Evolutionary conservation across 2,329 filamentous ascomycete genomes (phyloP), one percentile per base, ranked within the genome.

Genomic region (Diplodia seriata): DNA sequence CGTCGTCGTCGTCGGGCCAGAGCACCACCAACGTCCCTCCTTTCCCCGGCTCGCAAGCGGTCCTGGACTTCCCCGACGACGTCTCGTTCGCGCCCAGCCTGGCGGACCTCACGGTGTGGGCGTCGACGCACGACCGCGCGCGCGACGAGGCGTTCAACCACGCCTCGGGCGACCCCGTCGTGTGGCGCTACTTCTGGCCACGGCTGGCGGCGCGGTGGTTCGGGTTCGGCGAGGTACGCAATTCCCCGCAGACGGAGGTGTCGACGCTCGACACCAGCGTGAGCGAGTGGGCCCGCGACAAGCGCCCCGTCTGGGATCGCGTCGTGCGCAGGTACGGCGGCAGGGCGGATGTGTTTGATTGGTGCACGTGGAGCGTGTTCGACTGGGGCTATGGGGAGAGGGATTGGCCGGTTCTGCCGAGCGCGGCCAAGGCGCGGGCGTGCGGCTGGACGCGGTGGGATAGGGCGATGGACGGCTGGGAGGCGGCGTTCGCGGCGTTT

Each of bases 121-220:
- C 77, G 1, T 74, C 78, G 0, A 73, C 73, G 1, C 74, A 76
- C 33, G 70, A 72, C 0, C 70, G 73, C 2, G 74, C 73, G 8
- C 74, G 72, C 2, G 80, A 82, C 57, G 67, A 83, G 20, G 75
- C 75, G 6, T 81, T 83, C 73, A 83, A 82, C 55, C 74, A 80
- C 20, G 73, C 76, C n/a, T 81, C 82, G 49, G 79, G 80, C 6
- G 78, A 80, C 38, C 73, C 74, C 6, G 73, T 80, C 57, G 74
- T 74, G 1, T 83, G 76, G 72, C 78, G 79, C 38, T 77, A 74
- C 23, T 72, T 82, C 59, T 82, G 80, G 80, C 80, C 81, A 0
- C 75, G 75, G n/a, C 56, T 83, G 0, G 80, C 79, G 23, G 23
- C 23, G 23, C 23, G 23, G 23, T 26, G 23, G 23, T 26, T 26